Evolutionary conservation across 208 protist species (phyloP).

Genomic region (Trypanosoma scelopori): DNA sequence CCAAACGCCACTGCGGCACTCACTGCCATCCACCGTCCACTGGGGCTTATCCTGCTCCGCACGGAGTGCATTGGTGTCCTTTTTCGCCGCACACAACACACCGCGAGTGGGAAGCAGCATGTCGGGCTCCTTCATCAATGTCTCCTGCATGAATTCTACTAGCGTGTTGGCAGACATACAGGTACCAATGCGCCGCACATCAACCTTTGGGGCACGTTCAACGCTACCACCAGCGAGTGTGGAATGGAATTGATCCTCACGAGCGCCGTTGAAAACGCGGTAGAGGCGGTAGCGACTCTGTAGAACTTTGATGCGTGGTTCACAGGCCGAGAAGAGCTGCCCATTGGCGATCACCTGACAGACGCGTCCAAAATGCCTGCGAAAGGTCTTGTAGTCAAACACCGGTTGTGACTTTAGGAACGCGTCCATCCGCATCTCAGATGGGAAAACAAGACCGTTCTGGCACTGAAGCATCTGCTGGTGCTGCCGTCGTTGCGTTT

Average conservation of each 20-base stretch:
- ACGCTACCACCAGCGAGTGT: conserved; percentile 45
- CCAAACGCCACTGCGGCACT: neutral
- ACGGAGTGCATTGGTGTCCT: neutral
- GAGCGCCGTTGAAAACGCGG: conserved; percentile 65
- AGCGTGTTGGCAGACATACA: conserved; percentile 52
- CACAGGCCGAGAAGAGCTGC: conserved; percentile 68
- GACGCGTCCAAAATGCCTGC: conserved; percentile 34
- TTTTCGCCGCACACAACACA: neutral
- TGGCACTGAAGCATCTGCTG: neutral
- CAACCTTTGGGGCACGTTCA: conserved; percentile 44
- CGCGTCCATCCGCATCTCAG: conserved; percentile 23
- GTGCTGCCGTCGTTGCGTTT: too few relatives aligned
- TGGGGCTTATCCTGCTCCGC: neutral
- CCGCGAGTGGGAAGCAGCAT: conserved; percentile 4
- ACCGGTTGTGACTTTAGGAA: conserved; percentile 34
- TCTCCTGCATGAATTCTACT: conserved; percentile 41
- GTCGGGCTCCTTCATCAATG: conserved; percentile 26
- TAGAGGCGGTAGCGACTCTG: conserved; percentile 68
- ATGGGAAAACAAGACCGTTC: conserved; percentile 38
- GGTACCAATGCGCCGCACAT: conserved; percentile 58
- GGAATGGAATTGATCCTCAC: conserved; percentile 65
- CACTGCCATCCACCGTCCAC: neutral
- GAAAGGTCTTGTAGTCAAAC: conserved; percentile 55
- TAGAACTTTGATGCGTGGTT: conserved; percentile 73
- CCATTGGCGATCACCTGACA: conserved; percentile 37